Evolutionary conservation across 352 stramenopile species (phyloP).

Genomic region (Phytophthora vignae): DNA sequence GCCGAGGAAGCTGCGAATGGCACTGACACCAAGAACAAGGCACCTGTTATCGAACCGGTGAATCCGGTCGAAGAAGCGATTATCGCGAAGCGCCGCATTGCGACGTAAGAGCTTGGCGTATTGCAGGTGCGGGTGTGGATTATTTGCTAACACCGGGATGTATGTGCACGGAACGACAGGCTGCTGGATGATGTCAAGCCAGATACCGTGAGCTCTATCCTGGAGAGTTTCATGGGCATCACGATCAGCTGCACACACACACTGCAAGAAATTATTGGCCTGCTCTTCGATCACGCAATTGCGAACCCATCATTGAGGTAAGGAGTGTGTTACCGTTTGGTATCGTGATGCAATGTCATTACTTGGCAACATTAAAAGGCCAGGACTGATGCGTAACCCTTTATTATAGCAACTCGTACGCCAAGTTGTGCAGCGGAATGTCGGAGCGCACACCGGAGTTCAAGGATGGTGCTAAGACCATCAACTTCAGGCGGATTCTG

Average conservation of each 20-base stretch:
- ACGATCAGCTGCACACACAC: slow-evolving; percentile 76
- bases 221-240: slow-evolving; percentile 69
- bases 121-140: background rate
- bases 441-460: slow-evolving; percentile 80
- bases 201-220: slow-evolving; percentile 47
- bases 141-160: background rate
- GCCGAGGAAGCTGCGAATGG: slow-evolving; percentile 23
- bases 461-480: slow-evolving; percentile 85
- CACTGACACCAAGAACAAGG: slow-evolving; percentile 27
- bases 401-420: slow-evolving; percentile 60
- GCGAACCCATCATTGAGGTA: slow-evolving; percentile 66
- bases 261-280: slow-evolving; percentile 69
- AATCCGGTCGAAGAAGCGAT: slow-evolving; percentile 74
- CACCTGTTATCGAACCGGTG: slow-evolving; percentile 28
- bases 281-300: slow-evolving; percentile 82
- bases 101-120: slow-evolving; percentile 46
- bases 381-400: background rate
- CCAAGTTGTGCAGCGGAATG: slow-evolving; percentile 65
- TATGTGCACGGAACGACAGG: slow-evolving; percentile 25
- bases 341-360: too few relatives aligned
- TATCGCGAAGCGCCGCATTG: slow-evolving; percentile 57
- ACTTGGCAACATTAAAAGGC: too few relatives aligned
- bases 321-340: too few relatives aligned
- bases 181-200: slow-evolving; percentile 66
- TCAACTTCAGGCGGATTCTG: slow-evolving; percentile 84